These are phyloP conservation scores for Naganishia onofrii DNA, from an alignment of 768 basidiomycete genomes.

Conservation along the genomic window DNA sequence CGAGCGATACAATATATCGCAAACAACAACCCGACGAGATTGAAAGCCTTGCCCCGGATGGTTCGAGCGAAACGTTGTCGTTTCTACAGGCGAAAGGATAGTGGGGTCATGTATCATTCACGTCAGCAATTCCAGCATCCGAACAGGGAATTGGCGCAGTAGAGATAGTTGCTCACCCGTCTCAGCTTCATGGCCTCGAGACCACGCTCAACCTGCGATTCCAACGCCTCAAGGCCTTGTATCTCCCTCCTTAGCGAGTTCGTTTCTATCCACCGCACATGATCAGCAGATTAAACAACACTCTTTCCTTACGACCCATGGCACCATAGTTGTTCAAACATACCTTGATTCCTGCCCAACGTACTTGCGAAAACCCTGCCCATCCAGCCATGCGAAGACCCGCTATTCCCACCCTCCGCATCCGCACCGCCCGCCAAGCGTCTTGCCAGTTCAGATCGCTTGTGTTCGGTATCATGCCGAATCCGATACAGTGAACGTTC, in stretches of 20 bases:
- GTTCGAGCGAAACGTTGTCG: slow-evolving; percentile 47
- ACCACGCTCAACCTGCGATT: slow-evolving; percentile 40
- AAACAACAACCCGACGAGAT: slow-evolving; percentile 46
- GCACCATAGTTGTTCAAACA: neutral
- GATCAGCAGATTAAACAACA: neutral
- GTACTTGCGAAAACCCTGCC: slow-evolving; percentile 40
- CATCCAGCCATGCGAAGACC: slow-evolving; percentile 37
- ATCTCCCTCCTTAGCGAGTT: slow-evolving; percentile 40
- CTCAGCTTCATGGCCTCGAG: slow-evolving; percentile 45
- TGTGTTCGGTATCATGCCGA: slow-evolving; percentile 43
- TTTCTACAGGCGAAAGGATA: slow-evolving; percentile 29
- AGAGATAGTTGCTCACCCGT: slow-evolving; percentile 35
- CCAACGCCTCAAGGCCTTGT: slow-evolving; percentile 44
- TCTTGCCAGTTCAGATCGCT: slow-evolving; percentile 37
- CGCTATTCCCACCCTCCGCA: neutral
- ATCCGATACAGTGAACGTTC: slow-evolving; percentile 48
- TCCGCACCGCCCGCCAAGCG: slow-evolving; percentile 15
- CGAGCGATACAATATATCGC: slow-evolving; percentile 49
- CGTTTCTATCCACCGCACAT: neutral
- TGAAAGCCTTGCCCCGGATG: slow-evolving; percentile 42
- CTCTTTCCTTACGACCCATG: no score
- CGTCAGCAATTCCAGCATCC: no score
- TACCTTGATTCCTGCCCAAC: slow-evolving; percentile 36
- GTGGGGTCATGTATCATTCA: no score
- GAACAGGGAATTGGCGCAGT: neutral